Evolutionary conservation across 2,329 filamentous ascomycete genomes (phyloP).

Genomic region (Cladosporium sphaerospermum): DNA sequence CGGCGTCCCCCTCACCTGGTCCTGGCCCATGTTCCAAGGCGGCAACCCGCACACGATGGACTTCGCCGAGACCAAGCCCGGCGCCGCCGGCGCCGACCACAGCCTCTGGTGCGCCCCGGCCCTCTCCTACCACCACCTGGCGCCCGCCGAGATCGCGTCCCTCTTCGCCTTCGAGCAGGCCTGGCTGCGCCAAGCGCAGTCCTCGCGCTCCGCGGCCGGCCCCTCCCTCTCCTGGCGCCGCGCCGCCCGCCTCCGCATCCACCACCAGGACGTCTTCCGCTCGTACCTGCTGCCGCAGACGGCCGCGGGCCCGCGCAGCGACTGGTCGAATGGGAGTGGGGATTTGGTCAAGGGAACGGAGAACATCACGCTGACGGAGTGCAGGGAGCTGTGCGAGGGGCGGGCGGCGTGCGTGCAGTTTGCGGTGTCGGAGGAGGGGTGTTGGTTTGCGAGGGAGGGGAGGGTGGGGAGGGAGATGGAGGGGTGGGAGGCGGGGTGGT

Average conservation of each 20-base stretch:
- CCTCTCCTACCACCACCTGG: conserved; percentile 19
- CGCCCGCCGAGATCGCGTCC: conserved; percentile 14
- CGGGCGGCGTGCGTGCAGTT: conserved; percentile 23
- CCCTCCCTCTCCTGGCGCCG: conserved; percentile 1
- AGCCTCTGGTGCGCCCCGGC: conserved; percentile 20
- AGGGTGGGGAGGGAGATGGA: conserved; percentile 16
- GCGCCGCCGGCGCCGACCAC: not conserved
- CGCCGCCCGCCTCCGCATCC: conserved; percentile 10
- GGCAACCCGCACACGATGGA: conserved; percentile 25
- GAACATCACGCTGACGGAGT: conserved; percentile 17
- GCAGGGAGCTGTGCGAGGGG: conserved; percentile 19
- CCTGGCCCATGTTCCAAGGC: conserved; percentile 20
- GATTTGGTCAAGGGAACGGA: conserved; percentile 15
- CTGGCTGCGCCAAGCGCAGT: conserved; percentile 8
- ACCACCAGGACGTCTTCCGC: conserved; percentile 27
- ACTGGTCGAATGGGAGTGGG: conserved; percentile 26
- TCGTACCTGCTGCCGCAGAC: conserved; percentile 23
- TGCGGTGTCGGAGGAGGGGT: conserved; percentile 17
- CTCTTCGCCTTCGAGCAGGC: conserved; percentile 19
- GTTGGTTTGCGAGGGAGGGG: conserved; percentile 16
- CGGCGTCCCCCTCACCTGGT: conserved; percentile 14
- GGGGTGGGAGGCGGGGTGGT: conserved; percentile 22
- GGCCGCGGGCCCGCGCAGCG: conserved; percentile 7
- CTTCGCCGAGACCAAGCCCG: conserved; percentile 9
- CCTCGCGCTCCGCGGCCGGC: not conserved